phyloP scores from a whole-genome alignment of 2,329 filamentous ascomycete genomes.

The Fusarium sp. region DNA sequence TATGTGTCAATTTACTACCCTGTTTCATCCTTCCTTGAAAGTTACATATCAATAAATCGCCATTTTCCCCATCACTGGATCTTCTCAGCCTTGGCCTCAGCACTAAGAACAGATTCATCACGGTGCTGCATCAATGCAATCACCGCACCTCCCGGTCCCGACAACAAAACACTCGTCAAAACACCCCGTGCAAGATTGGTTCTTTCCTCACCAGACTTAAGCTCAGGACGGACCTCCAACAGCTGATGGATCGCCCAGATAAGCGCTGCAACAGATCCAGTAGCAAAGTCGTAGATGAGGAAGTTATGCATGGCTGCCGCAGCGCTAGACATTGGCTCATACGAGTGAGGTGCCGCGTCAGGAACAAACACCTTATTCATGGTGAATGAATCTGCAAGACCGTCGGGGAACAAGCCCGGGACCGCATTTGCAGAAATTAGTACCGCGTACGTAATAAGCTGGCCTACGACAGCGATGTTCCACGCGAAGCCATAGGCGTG shows the following conservation, averaged over 20 bases:
- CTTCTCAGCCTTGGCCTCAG: slow-evolving; percentile 45
- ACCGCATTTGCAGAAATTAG: slow-evolving; percentile 23
- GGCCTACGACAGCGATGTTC: slow-evolving; percentile 43
- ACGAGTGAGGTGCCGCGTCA: slow-evolving; percentile 30
- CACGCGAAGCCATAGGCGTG: slow-evolving; percentile 46
- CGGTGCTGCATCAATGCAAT: slow-evolving; percentile 47
- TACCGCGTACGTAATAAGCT: slow-evolving; percentile 39
- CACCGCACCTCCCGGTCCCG: slow-evolving; percentile 43
- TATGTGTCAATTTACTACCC: neutral
- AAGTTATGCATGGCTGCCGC: slow-evolving; percentile 41
- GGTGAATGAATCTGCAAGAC: slow-evolving; percentile 30
- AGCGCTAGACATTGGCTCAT: slow-evolving; percentile 34
- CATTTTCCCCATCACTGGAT: slow-evolving; percentile 20
- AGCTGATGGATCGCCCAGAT: slow-evolving; percentile 41
- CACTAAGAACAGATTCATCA: slow-evolving; percentile 44
- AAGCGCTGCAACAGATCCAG: slow-evolving; percentile 34
- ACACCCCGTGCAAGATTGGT: slow-evolving; percentile 34
- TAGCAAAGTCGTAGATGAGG: slow-evolving; percentile 46
- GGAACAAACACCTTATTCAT: slow-evolving; percentile 40
- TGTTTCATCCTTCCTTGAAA: neutral
- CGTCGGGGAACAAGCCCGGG: slow-evolving; percentile 37
- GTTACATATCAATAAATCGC: too few species aligned
- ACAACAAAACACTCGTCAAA: slow-evolving; percentile 37
- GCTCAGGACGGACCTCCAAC: slow-evolving; percentile 32
- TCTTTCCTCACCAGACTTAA: slow-evolving; percentile 37